Conservation (phyloP, 495 filamentous ascomycete species). For the Tuber umbilicatum region DNA sequence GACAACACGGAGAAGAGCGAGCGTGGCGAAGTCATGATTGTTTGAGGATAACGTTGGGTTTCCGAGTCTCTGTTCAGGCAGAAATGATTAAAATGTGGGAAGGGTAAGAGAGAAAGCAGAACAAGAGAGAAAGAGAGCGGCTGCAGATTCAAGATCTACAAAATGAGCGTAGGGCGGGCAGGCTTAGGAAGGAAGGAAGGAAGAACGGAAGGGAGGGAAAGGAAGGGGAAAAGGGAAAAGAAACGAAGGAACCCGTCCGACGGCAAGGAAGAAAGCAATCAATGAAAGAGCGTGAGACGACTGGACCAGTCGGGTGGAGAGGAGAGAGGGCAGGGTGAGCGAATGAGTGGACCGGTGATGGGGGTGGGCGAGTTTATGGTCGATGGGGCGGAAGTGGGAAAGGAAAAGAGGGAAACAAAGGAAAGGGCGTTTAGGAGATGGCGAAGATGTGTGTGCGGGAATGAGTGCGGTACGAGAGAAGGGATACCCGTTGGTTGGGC, state of each 20-base stretch:
- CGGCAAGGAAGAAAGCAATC: slow-evolving; percentile 19
- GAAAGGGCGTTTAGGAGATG: slow-evolving; percentile 22
- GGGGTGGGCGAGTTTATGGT: slow-evolving; percentile 6
- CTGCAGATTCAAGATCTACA: slow-evolving; percentile 34
- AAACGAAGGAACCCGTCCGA: slow-evolving; percentile 36
- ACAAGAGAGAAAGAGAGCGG: slow-evolving; percentile 23
- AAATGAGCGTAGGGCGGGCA: slow-evolving; percentile 14
- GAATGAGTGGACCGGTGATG: slow-evolving; percentile 15
- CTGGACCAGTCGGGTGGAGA: neutral
- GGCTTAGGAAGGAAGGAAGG: neutral
- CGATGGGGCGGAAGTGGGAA: slow-evolving; percentile 7
- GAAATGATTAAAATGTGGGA: neutral
- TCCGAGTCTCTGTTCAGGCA: neutral
- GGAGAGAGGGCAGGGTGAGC: neutral
- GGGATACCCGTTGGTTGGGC: neutral
- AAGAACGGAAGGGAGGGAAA: neutral
- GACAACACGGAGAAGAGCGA: slow-evolving; percentile 15
- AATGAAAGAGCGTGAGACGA: slow-evolving; percentile 12
- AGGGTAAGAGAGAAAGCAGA: slow-evolving; percentile 1
- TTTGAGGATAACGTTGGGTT: slow-evolving; percentile 5
- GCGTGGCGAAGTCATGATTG: slow-evolving; percentile 22
- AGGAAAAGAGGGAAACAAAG: slow-evolving; percentile 25
- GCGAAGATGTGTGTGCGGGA: slow-evolving; percentile 1
- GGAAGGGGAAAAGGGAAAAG: slow-evolving; percentile 8
- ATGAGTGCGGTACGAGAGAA: neutral